Evolutionary conservation across 306 rosid genomes (phyloP).

Genomic region (Cucurbita maxima): DNA sequence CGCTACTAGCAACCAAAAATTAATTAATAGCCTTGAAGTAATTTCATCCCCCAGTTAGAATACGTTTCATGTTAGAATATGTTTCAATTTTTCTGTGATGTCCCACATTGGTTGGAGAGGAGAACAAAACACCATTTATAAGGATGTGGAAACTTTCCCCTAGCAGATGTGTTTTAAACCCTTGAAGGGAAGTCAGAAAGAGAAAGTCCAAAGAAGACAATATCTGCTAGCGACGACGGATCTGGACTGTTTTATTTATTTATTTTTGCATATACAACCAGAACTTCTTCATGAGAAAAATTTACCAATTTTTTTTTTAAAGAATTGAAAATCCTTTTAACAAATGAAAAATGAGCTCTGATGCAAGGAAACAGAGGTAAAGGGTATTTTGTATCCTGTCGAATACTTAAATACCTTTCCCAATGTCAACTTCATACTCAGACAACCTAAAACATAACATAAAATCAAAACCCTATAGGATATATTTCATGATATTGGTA

Average conservation of each 20-base stretch:
- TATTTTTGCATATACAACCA: background rate
- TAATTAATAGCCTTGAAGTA: background rate
- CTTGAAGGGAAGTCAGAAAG: too few relatives aligned
- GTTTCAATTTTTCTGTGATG: background rate
- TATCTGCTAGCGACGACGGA: too few relatives aligned
- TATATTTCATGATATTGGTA: background rate
- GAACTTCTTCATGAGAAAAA: background rate
- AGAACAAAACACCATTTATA: too few relatives aligned
- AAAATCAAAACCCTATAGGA: background rate
- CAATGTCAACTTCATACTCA: conserved; percentile 2
- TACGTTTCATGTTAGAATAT: background rate
- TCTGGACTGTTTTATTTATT: too few relatives aligned
- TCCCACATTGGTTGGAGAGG: too few relatives aligned
- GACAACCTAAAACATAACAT: background rate
- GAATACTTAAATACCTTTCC: background rate
- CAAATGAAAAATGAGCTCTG: background rate
- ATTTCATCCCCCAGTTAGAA: too few relatives aligned
- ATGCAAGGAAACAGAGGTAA: background rate
- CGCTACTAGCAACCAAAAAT: background rate
- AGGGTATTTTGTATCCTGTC: background rate
- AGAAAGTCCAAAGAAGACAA: too few relatives aligned
- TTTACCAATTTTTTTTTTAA: background rate
- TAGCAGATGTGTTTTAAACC: too few relatives aligned
- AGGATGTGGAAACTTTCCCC: too few relatives aligned
- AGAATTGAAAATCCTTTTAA: background rate